Evolutionary conservation across 2,329 filamentous ascomycete genomes (phyloP).

Genomic region (Xylaria sp.): DNA sequence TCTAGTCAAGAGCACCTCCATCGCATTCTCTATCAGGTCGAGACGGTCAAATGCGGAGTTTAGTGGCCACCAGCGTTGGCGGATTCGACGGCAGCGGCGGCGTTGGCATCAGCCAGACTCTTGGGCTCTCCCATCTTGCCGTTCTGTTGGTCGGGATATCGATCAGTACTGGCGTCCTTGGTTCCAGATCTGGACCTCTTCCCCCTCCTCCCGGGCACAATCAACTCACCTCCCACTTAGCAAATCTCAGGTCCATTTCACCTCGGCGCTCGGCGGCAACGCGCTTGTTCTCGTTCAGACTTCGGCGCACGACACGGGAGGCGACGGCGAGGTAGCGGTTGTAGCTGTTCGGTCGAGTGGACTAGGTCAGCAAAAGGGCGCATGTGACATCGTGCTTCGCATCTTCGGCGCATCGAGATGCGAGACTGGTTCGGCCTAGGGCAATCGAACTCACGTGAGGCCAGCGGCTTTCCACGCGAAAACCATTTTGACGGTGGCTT

Average conservation of each 20-base stretch:
- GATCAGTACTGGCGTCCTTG: slow-evolving; percentile 49
- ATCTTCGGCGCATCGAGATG: slow-evolving; percentile 20
- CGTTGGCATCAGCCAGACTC: slow-evolving; percentile 72
- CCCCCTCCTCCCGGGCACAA: not conserved
- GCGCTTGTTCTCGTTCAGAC: slow-evolving; percentile 95
- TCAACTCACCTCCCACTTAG: slow-evolving; percentile 90
- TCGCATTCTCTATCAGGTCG: slow-evolving; percentile 36
- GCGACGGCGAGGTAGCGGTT: slow-evolving; percentile 99
- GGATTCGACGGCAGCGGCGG: slow-evolving; percentile 52
- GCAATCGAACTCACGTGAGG: slow-evolving; percentile 78
- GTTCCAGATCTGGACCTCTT: slow-evolving; percentile 8
- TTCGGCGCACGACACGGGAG: slow-evolving; percentile 92
- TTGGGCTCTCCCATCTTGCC: slow-evolving; percentile 93
- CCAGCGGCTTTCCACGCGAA: slow-evolving; percentile 99
- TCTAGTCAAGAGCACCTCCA: slow-evolving; percentile 18
- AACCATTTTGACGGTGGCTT: slow-evolving; percentile 78
- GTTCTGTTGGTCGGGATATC: slow-evolving; percentile 69
- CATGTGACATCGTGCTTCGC: slow-evolving; percentile 18
- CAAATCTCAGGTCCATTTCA: slow-evolving; percentile 87
- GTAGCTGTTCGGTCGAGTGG: slow-evolving; percentile 74
- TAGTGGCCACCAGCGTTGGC: slow-evolving; percentile 53
- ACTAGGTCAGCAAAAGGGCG: slow-evolving; percentile 50
- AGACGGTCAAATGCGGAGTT: slow-evolving; percentile 25
- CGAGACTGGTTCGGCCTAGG: slow-evolving; percentile 3
- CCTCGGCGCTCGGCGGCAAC: slow-evolving; percentile 88